Conservation (phyloP, 1,139 yeast genomes). For the Lodderomyces margitis region DNA sequence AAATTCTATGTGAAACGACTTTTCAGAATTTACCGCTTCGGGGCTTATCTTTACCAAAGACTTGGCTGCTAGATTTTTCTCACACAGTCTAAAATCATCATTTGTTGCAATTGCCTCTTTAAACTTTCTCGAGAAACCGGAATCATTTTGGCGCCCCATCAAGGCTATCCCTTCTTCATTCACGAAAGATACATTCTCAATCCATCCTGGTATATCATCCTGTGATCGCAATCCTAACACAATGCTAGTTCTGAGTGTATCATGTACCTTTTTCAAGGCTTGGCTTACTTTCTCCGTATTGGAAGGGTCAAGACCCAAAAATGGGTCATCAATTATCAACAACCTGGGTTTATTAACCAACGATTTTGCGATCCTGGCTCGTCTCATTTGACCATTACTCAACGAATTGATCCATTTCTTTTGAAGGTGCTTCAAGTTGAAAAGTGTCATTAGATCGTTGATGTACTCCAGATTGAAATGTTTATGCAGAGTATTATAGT, state of each 20-base stretch:
- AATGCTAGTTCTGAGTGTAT: conserved; percentile 32
- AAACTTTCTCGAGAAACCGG: neutral
- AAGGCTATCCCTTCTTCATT: conserved; percentile 49
- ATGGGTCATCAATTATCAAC: conserved; percentile 84
- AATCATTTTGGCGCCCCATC: neutral
- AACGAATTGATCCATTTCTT: conserved; percentile 81
- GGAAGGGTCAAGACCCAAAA: conserved; percentile 81
- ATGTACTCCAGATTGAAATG: conserved; percentile 25
- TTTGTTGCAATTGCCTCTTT: neutral
- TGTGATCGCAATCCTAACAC: conserved; percentile 76
- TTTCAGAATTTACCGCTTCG: neutral
- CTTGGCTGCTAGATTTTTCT: neutral
- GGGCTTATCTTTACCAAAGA: neutral
- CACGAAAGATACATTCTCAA: conserved; percentile 65
- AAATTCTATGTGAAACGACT: conserved; percentile 53
- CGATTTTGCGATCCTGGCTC: conserved; percentile 83
- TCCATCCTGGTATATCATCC: conserved; percentile 77
- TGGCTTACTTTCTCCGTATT: conserved; percentile 62
- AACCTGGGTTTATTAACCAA: conserved; percentile 63
- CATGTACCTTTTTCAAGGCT: conserved; percentile 27
- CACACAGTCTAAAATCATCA: neutral
- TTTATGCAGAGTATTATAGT: conserved; percentile 39
- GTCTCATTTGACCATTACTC: conserved; percentile 89
- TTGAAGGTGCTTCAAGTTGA: conserved; percentile 56
- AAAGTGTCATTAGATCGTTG: conserved; percentile 41